These are phyloP conservation scores for Cyclotella distinguenda DNA, from an alignment of 108 stramenopile genomes.

Conservation along the genomic window DNA sequence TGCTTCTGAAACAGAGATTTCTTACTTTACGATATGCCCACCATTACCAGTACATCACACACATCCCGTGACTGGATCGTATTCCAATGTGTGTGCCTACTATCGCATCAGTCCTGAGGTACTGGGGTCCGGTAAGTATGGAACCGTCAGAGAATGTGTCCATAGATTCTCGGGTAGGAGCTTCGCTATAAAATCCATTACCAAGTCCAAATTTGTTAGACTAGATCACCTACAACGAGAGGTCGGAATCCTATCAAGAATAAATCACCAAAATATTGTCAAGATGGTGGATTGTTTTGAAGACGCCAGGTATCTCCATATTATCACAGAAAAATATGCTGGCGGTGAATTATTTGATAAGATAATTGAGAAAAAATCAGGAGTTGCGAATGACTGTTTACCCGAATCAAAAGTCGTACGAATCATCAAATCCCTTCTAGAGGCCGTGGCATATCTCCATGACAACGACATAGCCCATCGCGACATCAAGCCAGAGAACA, in stretches of 20 bases:
- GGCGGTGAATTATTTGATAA: slow-evolving; percentile 92
- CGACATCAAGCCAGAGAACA: slow-evolving; percentile 75
- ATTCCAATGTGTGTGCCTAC: slow-evolving; percentile 10
- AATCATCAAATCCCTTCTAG: slow-evolving; percentile 34
- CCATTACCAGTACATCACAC: too few relatives aligned
- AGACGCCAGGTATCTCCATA: slow-evolving; percentile 54
- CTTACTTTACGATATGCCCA: too few relatives aligned
- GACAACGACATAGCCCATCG: slow-evolving; percentile 57
- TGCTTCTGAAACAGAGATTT: too few relatives aligned
- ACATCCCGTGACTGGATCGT: slow-evolving; percentile 8
- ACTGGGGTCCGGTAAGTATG: slow-evolving; percentile 31
- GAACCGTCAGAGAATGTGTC: slow-evolving; percentile 19
- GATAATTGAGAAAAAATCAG: slow-evolving; percentile 75
- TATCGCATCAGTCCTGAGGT: slow-evolving; percentile 10
- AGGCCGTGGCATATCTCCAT: slow-evolving; percentile 68
- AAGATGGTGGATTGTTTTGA: slow-evolving; percentile 76
- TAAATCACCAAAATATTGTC: slow-evolving; percentile 35
- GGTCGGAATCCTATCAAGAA: slow-evolving; percentile 4
- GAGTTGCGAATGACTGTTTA: slow-evolving; percentile 21
- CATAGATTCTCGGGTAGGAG: slow-evolving; percentile 34
- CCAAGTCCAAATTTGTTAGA: slow-evolving; percentile 32
- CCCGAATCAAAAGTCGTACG: slow-evolving; percentile 12
- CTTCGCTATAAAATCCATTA: slow-evolving; percentile 66
- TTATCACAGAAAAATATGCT: slow-evolving; percentile 70
- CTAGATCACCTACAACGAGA: slow-evolving; percentile 16